phyloP scores from a whole-genome alignment of 2,329 filamentous ascomycete genomes.

The Hypoxylon sp. region DNA sequence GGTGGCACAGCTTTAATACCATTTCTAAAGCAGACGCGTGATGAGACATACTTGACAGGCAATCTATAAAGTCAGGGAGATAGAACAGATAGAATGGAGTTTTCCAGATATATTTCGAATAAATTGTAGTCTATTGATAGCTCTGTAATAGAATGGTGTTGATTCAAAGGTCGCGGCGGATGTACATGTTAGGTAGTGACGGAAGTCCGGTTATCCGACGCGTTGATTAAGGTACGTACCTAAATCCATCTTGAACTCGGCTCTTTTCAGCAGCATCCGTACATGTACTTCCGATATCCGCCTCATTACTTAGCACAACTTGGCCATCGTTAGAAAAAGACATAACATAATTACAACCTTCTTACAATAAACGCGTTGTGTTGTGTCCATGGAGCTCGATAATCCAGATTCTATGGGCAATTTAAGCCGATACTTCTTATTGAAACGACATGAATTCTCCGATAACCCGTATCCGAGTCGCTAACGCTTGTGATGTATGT shows the following conservation, averaged over 20 bases:
- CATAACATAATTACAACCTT: slow-evolving; percentile 2
- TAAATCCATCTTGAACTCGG: not conserved
- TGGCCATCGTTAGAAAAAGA: not conserved
- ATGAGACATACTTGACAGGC: slow-evolving; percentile 75
- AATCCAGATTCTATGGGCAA: not conserved
- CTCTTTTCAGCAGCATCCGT: slow-evolving; percentile 36
- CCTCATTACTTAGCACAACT: not conserved
- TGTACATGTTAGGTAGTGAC: slow-evolving; percentile 2
- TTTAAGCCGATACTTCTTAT: not conserved
- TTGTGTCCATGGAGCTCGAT: not conserved
- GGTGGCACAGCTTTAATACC: slow-evolving; percentile 90
- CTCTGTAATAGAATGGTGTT: not conserved
- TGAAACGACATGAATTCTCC: slow-evolving; percentile 28
- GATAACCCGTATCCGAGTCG: slow-evolving; percentile 59
- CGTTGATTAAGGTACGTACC: not conserved
- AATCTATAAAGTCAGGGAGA: not conserved
- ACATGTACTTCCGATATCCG: slow-evolving; percentile 48
- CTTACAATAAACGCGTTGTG: not conserved
- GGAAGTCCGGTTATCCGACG: slow-evolving; percentile 28
- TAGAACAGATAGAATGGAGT: not conserved
- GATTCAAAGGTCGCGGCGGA: not conserved
- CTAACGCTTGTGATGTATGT: slow-evolving; percentile 69
- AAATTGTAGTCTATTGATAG: not conserved
- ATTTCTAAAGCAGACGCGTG: slow-evolving; percentile 88
- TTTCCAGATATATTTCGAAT: not conserved